Percentiles rank a stretch among this genome's conserved stretches.
phyloP scores from a whole-genome alignment of 208 protist genomes.

The Tritrichomonas foetus region DNA sequence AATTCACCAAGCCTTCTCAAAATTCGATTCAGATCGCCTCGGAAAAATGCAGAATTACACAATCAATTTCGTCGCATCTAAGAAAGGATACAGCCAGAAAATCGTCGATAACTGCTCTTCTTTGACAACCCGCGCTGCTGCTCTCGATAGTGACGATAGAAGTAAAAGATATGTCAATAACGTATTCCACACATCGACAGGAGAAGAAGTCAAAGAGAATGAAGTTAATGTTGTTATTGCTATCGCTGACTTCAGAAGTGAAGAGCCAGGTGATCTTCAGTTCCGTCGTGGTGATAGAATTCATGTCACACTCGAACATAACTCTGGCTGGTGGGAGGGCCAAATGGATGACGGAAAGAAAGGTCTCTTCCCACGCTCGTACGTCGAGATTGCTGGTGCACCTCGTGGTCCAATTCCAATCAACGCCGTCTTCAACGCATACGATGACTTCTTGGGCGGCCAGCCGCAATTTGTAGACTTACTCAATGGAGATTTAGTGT shows the following conservation, averaged over 20 bases:
- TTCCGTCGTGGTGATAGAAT: background rate
- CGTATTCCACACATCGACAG: background rate
- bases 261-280: background rate
- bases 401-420: background rate
- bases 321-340: background rate
- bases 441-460: background rate
- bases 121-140: too few relatives aligned
- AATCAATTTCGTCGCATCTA: too few relatives aligned
- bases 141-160: background rate
- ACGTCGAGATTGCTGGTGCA: background rate
- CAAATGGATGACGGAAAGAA: background rate
- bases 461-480: background rate
- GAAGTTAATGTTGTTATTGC: background rate
- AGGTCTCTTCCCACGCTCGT: background rate
- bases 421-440: background rate
- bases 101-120: too few relatives aligned
- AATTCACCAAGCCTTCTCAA: background rate
- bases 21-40: conserved; percentile 20
- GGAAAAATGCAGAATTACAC: background rate
- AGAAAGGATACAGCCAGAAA: too few relatives aligned
- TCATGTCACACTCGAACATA: background rate
- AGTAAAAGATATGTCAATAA: background rate
- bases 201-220: background rate
- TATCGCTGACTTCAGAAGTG: background rate
- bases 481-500: background rate